Conservation (phyloP, 1,284 basidiomycete species). For the Malassezia nana region DNA sequence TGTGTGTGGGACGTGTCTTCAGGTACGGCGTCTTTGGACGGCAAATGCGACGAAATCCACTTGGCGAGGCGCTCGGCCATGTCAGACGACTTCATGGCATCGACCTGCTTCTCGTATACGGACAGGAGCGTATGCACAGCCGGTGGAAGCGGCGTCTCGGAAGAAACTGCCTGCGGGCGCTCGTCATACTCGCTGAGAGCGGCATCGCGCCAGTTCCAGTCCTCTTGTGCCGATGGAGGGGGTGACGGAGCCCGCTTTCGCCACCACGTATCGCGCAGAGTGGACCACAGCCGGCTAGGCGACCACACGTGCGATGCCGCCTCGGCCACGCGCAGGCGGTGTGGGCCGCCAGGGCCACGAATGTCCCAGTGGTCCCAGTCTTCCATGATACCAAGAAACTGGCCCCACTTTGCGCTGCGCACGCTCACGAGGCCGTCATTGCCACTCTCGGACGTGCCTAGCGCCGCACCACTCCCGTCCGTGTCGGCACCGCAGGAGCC, state of each 20-base stretch:
- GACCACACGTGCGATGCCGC: not conserved
- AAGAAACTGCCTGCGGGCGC: not conserved
- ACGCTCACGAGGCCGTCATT: conserved; percentile 92
- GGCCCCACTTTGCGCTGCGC: conserved; percentile 42
- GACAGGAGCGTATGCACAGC: conserved; percentile 13
- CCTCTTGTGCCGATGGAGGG: not conserved
- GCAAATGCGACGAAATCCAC: conserved; percentile 19
- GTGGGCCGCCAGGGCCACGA: conserved; percentile 59
- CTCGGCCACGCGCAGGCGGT: conserved; percentile 16
- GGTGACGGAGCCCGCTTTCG: not conserved
- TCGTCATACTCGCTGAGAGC: conserved; percentile 10
- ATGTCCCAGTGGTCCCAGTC: conserved; percentile 95
- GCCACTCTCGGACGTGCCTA: conserved; percentile 59
- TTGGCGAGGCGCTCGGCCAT: conserved; percentile 2
- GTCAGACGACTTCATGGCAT: not conserved
- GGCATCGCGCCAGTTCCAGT: conserved; percentile 15
- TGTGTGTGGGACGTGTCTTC: not conserved
- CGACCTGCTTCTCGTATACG: not conserved
- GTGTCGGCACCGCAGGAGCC: conserved; percentile 32
- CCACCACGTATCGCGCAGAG: not conserved
- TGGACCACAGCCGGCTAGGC: not conserved
- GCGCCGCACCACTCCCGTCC: conserved; percentile 46
- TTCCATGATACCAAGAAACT: conserved; percentile 71
- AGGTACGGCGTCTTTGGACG: not conserved
- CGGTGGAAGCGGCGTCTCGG: not conserved